Base-by-base conservation (phyloP, 2,329 filamentous ascomycete genomes). In the Pleurostoma richardsiae region DNA sequence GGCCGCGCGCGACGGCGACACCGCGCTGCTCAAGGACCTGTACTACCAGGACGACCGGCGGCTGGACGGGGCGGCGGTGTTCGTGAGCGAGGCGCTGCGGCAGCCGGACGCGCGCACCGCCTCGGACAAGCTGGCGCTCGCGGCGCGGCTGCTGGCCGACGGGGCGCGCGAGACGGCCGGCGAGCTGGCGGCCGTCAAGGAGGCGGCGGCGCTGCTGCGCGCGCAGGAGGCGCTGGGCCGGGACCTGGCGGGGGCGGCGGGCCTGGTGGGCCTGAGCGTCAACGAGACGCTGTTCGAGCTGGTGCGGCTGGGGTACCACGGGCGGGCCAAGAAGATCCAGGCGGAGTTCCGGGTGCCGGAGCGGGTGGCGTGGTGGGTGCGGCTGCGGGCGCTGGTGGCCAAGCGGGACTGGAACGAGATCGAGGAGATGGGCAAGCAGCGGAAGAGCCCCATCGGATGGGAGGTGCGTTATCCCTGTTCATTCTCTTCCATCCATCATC, bases 31-130 rank as follows among this genome's bases (percentile, higher is more conserved):
- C 29, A 99, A 97, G 60, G 94, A 97, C 61, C 74, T 99, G 4
- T 99, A 94, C 70, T 99, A 99, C 63, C 94, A 97, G 68, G 94
- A 97, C 58, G 94, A 99, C 63, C 83, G 92, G 4, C 82, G 91
- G 4, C 73, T 90, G 4, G 94, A 97, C 54, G 90, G 94, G 3
- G 88, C 92, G 0, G 87, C 90, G 48, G 82, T 99, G 2, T 87
- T 97, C 49, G 73, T 99, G 10, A 82, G 83, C 26, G 92, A 99
- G 67, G 88, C 91, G 1, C 73, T 99, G 6, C 70, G 77, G 4
- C 88, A 94, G 59, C 76, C 82, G 1, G 83, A 87, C 52, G 73
- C 83, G 29, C 77, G 83, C 31, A 84, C 83, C 1, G 79, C 88
- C 4, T 78, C 80, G 2, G 94, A 97, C 64, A 97, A 96, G 69